Percentiles rank a stretch among this genome's conserved stretches.
Conservation (phyloP, 495 filamentous ascomycete species). For the Recurvomyces mirabilis region DNA sequence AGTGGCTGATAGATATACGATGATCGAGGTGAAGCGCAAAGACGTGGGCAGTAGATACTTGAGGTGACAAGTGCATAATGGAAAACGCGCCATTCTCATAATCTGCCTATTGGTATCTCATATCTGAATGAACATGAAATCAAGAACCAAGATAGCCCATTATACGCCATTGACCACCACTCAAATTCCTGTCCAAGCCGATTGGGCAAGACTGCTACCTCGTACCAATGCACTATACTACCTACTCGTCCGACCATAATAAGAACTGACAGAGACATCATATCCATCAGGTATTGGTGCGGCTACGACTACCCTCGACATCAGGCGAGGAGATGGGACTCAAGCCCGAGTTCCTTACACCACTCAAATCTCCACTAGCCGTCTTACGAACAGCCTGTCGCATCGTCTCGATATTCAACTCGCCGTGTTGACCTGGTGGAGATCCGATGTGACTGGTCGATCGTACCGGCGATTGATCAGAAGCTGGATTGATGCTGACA, state of each 20-base stretch:
- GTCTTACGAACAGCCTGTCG: slow-evolving; percentile 72
- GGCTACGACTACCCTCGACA: no score
- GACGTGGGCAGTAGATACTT: no score
- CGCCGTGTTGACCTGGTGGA: slow-evolving; percentile 40
- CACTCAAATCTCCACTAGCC: slow-evolving; percentile 60
- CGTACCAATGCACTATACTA: no score
- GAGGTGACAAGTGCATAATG: no score
- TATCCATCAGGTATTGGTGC: slow-evolving; percentile 15
- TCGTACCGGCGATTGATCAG: slow-evolving; percentile 8
- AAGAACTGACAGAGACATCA: neutral
- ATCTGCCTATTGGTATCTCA: no score
- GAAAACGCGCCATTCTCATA: no score
- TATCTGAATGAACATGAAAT: no score
- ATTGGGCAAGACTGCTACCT: slow-evolving; percentile 8
- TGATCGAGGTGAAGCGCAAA: no score
- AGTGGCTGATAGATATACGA: no score
- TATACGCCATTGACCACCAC: no score
- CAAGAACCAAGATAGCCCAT: no score
- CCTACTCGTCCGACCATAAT: neutral
- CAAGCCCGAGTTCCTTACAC: slow-evolving; percentile 2
- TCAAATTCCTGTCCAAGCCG: slow-evolving; percentile 1
- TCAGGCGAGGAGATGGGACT: slow-evolving; percentile 1
- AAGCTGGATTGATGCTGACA: neutral
- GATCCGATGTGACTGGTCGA: slow-evolving; percentile 32
- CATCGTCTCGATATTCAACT: slow-evolving; percentile 84